Evolutionary conservation across 1,139 yeast species (phyloP).

Genomic region (Nematodospora anomalae): DNA sequence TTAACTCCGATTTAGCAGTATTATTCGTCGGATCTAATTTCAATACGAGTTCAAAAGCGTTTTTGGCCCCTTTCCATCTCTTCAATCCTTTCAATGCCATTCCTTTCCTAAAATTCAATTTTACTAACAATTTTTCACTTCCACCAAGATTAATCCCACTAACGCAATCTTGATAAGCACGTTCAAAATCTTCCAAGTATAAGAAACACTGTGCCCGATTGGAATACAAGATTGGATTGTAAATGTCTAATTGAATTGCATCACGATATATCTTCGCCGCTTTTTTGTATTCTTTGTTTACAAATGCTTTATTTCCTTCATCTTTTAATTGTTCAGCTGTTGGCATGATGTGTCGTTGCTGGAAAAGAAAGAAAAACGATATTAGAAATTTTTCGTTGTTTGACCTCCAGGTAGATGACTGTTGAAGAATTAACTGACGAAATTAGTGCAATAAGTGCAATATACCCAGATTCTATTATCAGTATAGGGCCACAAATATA

Average conservation of each 20-base stretch:
- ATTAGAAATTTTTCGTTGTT: background rate
- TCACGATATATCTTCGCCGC: conserved; percentile 67
- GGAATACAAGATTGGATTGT: conserved; percentile 66
- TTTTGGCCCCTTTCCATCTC: conserved; percentile 30
- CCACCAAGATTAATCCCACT: conserved; percentile 50
- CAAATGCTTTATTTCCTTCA: conserved; percentile 70
- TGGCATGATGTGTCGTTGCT: conserved; percentile 14
- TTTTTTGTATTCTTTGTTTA: conserved; percentile 46
- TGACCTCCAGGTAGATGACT: conserved; percentile 29
- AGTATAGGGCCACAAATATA: conserved; percentile 40
- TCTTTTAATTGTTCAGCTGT: conserved; percentile 35
- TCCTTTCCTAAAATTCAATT: conserved; percentile 61
- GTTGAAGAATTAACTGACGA: conserved; percentile 72
- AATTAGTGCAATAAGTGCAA: conserved; percentile 79
- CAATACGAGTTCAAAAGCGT: conserved; percentile 43
- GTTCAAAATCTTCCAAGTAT: conserved; percentile 52
- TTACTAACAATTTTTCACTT: conserved; percentile 36
- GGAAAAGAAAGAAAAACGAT: background rate
- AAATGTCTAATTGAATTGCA: conserved; percentile 59
- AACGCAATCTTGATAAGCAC: conserved; percentile 63
- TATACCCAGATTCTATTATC: conserved; percentile 63
- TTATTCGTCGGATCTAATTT: conserved; percentile 45
- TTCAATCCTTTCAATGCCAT: conserved; percentile 42
- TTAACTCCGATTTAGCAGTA: conserved; percentile 31
- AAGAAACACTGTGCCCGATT: conserved; percentile 77